Conservation (phyloP, 2,329 filamentous ascomycete genomes). For the Beauveria brongniartii region DNA sequence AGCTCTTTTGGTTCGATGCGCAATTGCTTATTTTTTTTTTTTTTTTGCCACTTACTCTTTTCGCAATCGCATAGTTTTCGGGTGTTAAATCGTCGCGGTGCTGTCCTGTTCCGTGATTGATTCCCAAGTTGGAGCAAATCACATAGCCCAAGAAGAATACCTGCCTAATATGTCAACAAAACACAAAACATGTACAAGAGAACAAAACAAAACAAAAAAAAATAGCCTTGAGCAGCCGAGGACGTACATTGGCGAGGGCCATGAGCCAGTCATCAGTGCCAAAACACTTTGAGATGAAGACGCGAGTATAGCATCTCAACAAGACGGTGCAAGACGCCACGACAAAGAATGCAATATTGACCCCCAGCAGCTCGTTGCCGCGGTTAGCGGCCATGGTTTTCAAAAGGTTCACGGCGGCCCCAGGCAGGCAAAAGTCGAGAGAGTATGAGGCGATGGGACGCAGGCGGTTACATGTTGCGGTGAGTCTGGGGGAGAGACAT, state of each 20-base stretch:
- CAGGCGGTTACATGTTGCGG: neutral
- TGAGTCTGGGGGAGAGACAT: neutral
- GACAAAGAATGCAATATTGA: conserved; percentile 22
- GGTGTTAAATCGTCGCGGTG: conserved; percentile 22
- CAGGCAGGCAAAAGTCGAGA: neutral
- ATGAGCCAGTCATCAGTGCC: conserved; percentile 30
- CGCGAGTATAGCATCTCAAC: conserved; percentile 26
- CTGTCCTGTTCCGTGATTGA: conserved; percentile 28
- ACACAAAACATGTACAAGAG: neutral
- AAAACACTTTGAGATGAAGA: conserved; percentile 25
- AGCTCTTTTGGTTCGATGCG: neutral
- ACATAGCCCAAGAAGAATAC: conserved; percentile 20
- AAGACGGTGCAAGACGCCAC: conserved; percentile 19
- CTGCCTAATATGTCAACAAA: conserved; percentile 9
- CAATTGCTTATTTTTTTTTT: too few relatives aligned
- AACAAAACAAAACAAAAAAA: neutral
- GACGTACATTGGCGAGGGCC: conserved; percentile 22
- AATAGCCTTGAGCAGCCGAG: neutral
- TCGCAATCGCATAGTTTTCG: conserved; percentile 19
- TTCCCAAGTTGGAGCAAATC: conserved; percentile 22
- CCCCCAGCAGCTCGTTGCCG: conserved; percentile 23
- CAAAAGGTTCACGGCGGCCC: neutral
- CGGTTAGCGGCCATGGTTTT: conserved; percentile 18
- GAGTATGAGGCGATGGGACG: neutral
- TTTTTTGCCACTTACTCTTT: conserved; percentile 21